These are phyloP conservation scores for Alternaria postmessia DNA, from an alignment of 2,329 filamentous ascomycete species.

Conservation along the genomic window DNA sequence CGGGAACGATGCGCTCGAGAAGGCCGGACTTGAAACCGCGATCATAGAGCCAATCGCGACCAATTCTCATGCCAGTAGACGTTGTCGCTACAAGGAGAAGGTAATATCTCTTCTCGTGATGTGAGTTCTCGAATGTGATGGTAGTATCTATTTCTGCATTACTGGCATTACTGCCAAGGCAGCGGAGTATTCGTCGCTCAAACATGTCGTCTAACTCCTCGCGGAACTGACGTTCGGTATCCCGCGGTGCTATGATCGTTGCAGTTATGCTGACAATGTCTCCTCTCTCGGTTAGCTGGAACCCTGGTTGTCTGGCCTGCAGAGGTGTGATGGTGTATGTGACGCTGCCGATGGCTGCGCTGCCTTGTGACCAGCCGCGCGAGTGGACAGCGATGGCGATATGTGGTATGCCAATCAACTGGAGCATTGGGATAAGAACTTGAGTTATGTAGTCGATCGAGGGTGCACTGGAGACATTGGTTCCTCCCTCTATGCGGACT, in stretches of 20 bases:
- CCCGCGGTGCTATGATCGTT: slow-evolving; percentile 50
- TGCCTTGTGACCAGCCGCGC: slow-evolving; percentile 64
- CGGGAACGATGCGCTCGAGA: slow-evolving; percentile 36
- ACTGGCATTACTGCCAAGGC: slow-evolving; percentile 21
- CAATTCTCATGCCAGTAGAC: slow-evolving; percentile 58
- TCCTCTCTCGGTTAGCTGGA: slow-evolving; percentile 45
- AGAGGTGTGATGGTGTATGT: slow-evolving; percentile 60
- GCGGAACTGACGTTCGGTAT: slow-evolving; percentile 40
- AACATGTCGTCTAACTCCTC: slow-evolving; percentile 38
- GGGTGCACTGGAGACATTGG: slow-evolving; percentile 64
- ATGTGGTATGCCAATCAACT: slow-evolving; percentile 59
- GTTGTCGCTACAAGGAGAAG: slow-evolving; percentile 64
- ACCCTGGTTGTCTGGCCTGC: slow-evolving; percentile 41
- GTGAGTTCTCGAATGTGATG: slow-evolving; percentile 52
- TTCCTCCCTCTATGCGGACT: slow-evolving; percentile 64
- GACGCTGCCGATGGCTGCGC: slow-evolving; percentile 57
- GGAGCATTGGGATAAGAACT: slow-evolving; percentile 64
- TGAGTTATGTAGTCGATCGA: slow-evolving; percentile 65
- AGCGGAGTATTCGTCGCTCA: slow-evolving; percentile 17
- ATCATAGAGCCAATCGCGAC: slow-evolving; percentile 61
- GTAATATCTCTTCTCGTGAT: slow-evolving; percentile 58
- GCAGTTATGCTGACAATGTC: slow-evolving; percentile 41
- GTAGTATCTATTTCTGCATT: slow-evolving; percentile 21
- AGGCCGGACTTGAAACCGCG: slow-evolving; percentile 31
- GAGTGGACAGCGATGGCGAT: slow-evolving; percentile 55